Evolutionary conservation across 2,329 filamentous ascomycete species (phyloP).

Genomic region (Aspergillus glaucus): DNA sequence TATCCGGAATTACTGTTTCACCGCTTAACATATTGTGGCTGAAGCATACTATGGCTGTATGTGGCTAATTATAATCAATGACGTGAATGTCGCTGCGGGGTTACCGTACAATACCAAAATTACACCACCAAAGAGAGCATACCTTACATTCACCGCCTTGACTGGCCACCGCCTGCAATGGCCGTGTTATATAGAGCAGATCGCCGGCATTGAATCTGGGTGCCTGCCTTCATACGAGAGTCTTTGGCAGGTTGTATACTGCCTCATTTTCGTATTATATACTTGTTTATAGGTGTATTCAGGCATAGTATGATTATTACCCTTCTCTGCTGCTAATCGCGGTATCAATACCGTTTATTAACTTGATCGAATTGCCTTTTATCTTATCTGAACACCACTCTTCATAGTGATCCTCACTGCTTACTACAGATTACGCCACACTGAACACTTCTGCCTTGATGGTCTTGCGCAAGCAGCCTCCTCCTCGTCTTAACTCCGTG

Average conservation of each 20-base stretch:
- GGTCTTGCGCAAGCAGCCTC: constrained; percentile 35
- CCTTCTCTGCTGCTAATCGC: neutral
- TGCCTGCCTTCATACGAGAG: constrained; percentile 9
- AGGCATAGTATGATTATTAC: neutral
- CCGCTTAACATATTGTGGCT: neutral
- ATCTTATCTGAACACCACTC: constrained; percentile 2
- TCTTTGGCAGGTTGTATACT: neutral
- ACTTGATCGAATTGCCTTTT: too few relatives aligned
- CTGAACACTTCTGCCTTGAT: constrained; percentile 20
- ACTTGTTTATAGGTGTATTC: too few relatives aligned
- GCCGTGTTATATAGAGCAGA: neutral
- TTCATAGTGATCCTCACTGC: too few relatives aligned
- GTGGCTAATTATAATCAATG: neutral
- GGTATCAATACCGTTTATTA: neutral
- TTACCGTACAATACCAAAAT: neutral
- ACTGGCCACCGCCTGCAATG: neutral
- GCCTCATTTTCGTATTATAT: neutral
- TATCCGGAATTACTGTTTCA: neutral
- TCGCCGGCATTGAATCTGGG: constrained; percentile 8
- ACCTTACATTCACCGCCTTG: neutral
- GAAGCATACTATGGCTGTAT: neutral
- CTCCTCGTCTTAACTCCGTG: constrained; percentile 28
- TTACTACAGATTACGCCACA: too few relatives aligned
- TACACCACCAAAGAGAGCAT: neutral
- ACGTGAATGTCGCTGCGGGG: neutral